A percentile compares a stretch with the other conserved stretches of the same genome.
Evolutionary conservation across 2,329 filamentous ascomycete species (phyloP).

Genomic region (Alternaria triticina): DNA sequence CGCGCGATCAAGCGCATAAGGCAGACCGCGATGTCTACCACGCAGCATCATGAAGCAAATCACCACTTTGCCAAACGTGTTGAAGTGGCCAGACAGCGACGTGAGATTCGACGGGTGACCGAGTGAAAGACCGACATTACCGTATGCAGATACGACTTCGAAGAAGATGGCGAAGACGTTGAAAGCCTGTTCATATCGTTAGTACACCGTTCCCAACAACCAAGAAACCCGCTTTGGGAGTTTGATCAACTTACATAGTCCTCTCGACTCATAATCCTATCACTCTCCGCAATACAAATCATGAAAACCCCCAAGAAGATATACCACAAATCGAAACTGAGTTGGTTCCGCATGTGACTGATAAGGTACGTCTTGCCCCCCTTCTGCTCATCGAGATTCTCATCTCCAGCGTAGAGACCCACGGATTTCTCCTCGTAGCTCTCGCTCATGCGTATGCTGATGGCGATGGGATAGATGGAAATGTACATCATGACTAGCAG

Average conservation of each 20-base stretch:
- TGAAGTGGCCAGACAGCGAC: constrained; percentile 83
- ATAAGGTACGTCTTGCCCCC: constrained; percentile 77
- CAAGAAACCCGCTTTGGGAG: background rate
- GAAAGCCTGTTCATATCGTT: constrained; percentile 39
- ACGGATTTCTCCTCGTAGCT: constrained; percentile 92
- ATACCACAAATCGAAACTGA: constrained; percentile 98
- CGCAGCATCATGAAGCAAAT: constrained; percentile 72
- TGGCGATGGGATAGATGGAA: constrained; percentile 94
- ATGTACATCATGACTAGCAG: constrained; percentile 99
- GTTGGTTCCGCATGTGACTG: constrained; percentile 86
- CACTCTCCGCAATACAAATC: constrained; percentile 85
- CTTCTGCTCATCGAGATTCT: constrained; percentile 56
- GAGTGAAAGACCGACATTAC: constrained; percentile 89
- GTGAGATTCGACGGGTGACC: constrained; percentile 79
- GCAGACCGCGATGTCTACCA: constrained; percentile 68
- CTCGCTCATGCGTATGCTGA: constrained; percentile 90
- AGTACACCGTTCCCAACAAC: background rate
- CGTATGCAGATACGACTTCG: constrained; percentile 56
- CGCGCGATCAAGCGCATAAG: constrained; percentile 72
- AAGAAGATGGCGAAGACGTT: constrained; percentile 55
- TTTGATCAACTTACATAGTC: constrained; percentile 46
- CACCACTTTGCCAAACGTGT: constrained; percentile 68
- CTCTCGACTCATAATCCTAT: constrained; percentile 67
- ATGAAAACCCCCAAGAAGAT: constrained; percentile 93
- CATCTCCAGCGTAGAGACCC: constrained; percentile 69